phyloP scores from a whole-genome alignment of 140 eudicot species.

The Flaveria floridana region DNA sequence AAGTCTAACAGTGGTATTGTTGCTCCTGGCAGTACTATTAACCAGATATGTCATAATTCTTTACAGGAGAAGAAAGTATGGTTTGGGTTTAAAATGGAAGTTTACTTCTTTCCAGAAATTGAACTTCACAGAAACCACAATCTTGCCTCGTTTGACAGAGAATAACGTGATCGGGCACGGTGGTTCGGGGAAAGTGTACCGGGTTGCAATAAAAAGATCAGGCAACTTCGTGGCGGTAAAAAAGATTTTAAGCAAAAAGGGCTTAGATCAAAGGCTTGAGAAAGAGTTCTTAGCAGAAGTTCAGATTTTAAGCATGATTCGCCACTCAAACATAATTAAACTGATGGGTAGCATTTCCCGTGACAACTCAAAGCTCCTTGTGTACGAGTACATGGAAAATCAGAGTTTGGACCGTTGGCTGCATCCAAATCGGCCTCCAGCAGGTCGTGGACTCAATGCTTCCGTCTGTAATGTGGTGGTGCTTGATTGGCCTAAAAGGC shows the following conservation, averaged over 20 bases:
- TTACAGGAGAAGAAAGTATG: constrained; percentile 41
- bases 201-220: constrained; percentile 42
- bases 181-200: constrained; percentile 81
- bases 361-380: constrained; percentile 65
- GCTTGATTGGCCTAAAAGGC: constrained; percentile 77
- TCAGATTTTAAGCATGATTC: constrained; percentile 53
- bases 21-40: constrained; percentile 34
- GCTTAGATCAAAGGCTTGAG: constrained; percentile 50
- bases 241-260: constrained; percentile 54
- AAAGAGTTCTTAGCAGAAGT: constrained; percentile 74
- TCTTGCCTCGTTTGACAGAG: constrained; percentile 60
- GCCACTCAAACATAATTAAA: constrained; percentile 77
- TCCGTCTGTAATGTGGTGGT: constrained; percentile 42
- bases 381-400: constrained; percentile 76
- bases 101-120: constrained; percentile 68
- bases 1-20: constrained; percentile 36
- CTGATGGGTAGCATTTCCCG: constrained; percentile 69
- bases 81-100: constrained; percentile 44
- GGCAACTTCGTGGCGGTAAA: constrained; percentile 73
- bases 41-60: constrained; percentile 30
- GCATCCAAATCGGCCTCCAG: constrained; percentile 42
- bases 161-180: constrained; percentile 67
- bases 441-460: constrained; percentile 28
- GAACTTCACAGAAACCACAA: constrained; percentile 56
- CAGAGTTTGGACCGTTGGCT: constrained; percentile 76